Evolutionary conservation across 495 filamentous ascomycete genomes (phyloP).

Genomic region (Halenospora varia): DNA sequence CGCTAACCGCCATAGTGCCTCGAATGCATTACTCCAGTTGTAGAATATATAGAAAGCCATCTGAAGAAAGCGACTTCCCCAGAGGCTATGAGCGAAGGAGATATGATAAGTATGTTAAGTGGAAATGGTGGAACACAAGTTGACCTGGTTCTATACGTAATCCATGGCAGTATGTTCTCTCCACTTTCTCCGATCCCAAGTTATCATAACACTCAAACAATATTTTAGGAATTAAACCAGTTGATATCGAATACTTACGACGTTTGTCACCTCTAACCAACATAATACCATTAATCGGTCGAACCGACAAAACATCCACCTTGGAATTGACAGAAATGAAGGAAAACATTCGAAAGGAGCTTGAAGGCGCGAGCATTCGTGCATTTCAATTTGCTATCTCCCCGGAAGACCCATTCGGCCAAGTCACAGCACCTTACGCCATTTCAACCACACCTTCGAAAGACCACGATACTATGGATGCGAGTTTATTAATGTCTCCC

Average conservation of each 20-base stretch:
- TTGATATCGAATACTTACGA: conserved; percentile 73
- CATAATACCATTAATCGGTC: conserved; percentile 79
- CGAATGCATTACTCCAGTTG: conserved; percentile 63
- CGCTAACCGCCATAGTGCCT: conserved; percentile 39
- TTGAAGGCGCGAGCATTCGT: conserved; percentile 53
- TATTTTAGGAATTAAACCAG: conserved; percentile 58
- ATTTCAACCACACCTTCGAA: conserved; percentile 74
- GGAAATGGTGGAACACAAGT: conserved; percentile 86
- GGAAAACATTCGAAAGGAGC: conserved; percentile 52
- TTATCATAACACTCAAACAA: no score
- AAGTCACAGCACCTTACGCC: conserved; percentile 57
- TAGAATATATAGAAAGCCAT: conserved; percentile 73
- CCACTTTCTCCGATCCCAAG: no score
- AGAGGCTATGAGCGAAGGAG: conserved; percentile 57
- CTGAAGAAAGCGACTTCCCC: conserved; percentile 60
- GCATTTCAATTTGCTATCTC: conserved; percentile 63
- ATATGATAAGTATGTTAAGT: conserved; percentile 75
- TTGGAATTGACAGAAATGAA: conserved; percentile 61
- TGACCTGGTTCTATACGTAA: conserved; percentile 81
- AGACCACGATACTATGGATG: conserved; percentile 90
- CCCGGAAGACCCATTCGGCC: conserved; percentile 27
- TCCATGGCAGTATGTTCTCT: conserved; percentile 62
- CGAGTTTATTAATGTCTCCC: conserved; percentile 88
- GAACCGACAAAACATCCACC: conserved; percentile 62
- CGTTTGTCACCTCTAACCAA: conserved; percentile 77